Base-by-base conservation (phyloP, 208 protist genomes). In the Trypanosoma avium region DNA sequence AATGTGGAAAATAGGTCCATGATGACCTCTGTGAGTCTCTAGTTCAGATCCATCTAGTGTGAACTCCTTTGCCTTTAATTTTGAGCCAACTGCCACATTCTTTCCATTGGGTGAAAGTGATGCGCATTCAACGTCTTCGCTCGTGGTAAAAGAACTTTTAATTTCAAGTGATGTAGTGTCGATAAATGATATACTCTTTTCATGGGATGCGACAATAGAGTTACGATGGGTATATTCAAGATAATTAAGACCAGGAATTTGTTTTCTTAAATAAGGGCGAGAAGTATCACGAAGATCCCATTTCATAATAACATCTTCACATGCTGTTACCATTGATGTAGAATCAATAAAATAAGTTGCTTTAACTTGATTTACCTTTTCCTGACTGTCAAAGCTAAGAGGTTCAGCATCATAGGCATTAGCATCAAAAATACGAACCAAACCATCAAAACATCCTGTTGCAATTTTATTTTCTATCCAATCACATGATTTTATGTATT, bases 401-500 rank as follows among this genome's bases (percentile, higher is more conserved):
- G 88, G 86, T 27, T 93, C 78, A 0, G 82, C 77, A 60, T 92
- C 82, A 55, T 92, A 91, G 22, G 78, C 87, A 30, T 64, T 82
- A 22, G 92, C 78, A 66, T 98, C 93, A 73, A 88, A 98, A 67
- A 98, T 87, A 48, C 90, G 89, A 26, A 97, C 78, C 48, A 91
- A 84, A 59, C 92, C 89, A 67, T 98, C 95, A 52, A 90, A 82
- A 65, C 92, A 95, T 24, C 92, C 92, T 17, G 92, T 97, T 13
- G 87, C 83, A 58, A 98, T 76, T 50, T 75, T 77, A 58, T 92
- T 85, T 40, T 88, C 81, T 53, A 85, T 75, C 88, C 92, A 97
- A 67, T 95, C 90, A 77, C 89, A 97, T 9, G 90, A 87, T 67
- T 96, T 94, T 57, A 98, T 97, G 79, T 97, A 98, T 70, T 98